These are phyloP conservation scores for Martensiomyces pterosporus DNA, from an alignment of 192 early-diverging fungal species.

Conservation along the genomic window DNA sequence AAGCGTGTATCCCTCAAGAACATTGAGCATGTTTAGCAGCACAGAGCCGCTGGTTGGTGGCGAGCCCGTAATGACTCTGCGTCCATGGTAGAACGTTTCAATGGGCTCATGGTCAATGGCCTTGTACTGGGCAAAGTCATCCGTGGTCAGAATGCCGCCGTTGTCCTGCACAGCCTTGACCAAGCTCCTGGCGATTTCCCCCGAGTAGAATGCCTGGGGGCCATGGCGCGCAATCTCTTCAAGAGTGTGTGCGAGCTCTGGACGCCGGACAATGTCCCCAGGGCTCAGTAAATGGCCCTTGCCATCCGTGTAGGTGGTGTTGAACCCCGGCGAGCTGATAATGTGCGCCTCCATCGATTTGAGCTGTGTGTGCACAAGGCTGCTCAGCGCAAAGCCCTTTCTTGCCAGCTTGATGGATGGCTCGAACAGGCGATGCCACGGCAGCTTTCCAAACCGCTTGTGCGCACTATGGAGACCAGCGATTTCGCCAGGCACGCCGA, in stretches of 20 bases:
- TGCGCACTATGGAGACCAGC: conserved; percentile 81
- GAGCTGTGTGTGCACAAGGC: conserved; percentile 47
- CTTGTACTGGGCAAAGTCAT: conserved; percentile 69
- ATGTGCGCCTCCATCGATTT: conserved; percentile 16
- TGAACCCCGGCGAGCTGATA: conserved; percentile 38
- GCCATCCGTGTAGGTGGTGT: conserved; percentile 58
- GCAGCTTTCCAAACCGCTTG: conserved; percentile 71
- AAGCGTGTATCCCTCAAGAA: conserved; percentile 79
- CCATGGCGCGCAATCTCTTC: conserved; percentile 61
- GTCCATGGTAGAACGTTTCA: conserved; percentile 73
- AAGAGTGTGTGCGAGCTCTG: conserved; percentile 58
- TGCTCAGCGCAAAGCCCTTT: conserved; percentile 67
- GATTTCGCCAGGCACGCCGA: conserved; percentile 87
- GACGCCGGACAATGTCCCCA: conserved; percentile 65
- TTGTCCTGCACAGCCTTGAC: conserved; percentile 57
- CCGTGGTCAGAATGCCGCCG: conserved; percentile 73
- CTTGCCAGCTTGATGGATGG: conserved; percentile 69
- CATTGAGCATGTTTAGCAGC: conserved; percentile 78
- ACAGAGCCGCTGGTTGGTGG: conserved; percentile 83
- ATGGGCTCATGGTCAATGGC: conserved; percentile 58
- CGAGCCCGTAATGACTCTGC: conserved; percentile 63
- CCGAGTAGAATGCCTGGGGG: conserved; percentile 56
- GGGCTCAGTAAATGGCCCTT: conserved; percentile 61
- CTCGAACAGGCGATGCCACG: conserved; percentile 76
- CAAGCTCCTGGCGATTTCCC: conserved; percentile 64